phyloP scores from a whole-genome alignment of 352 stramenopile species.

The Globisporangium barbulae region DNA sequence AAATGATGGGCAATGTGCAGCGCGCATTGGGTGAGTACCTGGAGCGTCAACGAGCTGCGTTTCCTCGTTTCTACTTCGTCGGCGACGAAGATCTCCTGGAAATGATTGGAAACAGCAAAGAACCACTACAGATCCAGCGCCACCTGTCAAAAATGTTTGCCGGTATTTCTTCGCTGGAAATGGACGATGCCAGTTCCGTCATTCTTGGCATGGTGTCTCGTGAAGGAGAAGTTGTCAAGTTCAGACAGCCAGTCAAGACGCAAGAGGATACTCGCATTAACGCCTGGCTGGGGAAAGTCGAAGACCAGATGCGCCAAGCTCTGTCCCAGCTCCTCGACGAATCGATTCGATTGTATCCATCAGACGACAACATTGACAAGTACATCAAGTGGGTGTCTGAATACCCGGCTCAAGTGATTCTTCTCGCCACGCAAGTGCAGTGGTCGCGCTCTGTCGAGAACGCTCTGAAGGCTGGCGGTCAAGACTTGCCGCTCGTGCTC shows the following conservation, averaged over 20 bases:
- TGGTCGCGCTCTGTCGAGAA: slow-evolving; percentile 96
- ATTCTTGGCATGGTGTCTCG: slow-evolving; percentile 96
- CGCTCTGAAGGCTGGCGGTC: slow-evolving; percentile 69
- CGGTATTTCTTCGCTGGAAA: slow-evolving; percentile 92
- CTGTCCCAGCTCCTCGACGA: slow-evolving; percentile 94
- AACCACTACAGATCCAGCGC: slow-evolving; percentile 97
- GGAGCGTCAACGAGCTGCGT: slow-evolving; percentile 95
- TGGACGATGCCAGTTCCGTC: slow-evolving; percentile 64
- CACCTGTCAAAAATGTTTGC: slow-evolving; percentile 99
- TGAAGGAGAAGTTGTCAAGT: slow-evolving; percentile 97
- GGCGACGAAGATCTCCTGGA: slow-evolving; percentile 99
- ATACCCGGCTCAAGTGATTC: slow-evolving; percentile 98
- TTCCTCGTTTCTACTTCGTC: slow-evolving; percentile 99
- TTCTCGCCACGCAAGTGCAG: slow-evolving; percentile 96
- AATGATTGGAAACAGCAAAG: slow-evolving; percentile 99
- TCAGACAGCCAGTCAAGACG: slow-evolving; percentile 92
- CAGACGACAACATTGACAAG: slow-evolving; percentile 68
- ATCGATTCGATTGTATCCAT: slow-evolving; percentile 81
- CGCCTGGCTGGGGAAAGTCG: slow-evolving; percentile 96
- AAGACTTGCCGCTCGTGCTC: slow-evolving; percentile 42
- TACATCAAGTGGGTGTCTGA: slow-evolving; percentile 97
- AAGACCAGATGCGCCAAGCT: slow-evolving; percentile 96
- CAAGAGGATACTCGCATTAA: slow-evolving; percentile 90
- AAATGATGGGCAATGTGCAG: slow-evolving; percentile 99
- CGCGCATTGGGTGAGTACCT: slow-evolving; percentile 99